phyloP scores from a whole-genome alignment of 2,329 filamentous ascomycete genomes.

The Iodosphaeria phyllophila region DNA sequence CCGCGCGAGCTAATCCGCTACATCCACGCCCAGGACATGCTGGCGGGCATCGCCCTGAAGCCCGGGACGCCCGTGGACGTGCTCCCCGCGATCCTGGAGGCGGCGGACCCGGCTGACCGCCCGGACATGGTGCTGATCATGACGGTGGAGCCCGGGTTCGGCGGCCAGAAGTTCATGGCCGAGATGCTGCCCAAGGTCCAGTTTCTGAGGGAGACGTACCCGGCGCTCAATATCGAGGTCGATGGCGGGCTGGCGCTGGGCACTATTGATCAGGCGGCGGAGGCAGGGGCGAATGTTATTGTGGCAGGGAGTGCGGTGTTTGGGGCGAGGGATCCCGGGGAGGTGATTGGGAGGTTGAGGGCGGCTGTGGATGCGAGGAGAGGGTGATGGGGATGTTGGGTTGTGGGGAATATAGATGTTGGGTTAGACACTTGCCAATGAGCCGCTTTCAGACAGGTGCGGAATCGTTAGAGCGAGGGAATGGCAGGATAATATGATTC shows the following conservation, averaged over 20 bases:
- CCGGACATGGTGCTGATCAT: constrained; percentile 99
- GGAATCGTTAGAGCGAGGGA: too few species aligned
- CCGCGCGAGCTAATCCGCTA: constrained; percentile 75
- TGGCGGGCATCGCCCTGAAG: constrained; percentile 91
- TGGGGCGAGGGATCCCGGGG: constrained; percentile 69
- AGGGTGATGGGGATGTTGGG: constrained; percentile 14
- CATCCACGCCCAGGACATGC: constrained; percentile 75
- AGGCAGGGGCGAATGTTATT: constrained; percentile 94
- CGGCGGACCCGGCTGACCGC: constrained; percentile 48
- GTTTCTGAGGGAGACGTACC: constrained; percentile 67
- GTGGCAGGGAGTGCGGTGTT: constrained; percentile 94
- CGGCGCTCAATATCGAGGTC: constrained; percentile 89
- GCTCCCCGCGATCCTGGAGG: constrained; percentile 76
- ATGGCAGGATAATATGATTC: too few species aligned
- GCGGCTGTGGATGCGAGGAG: constrained; percentile 51
- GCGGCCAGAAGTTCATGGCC: constrained; percentile 96
- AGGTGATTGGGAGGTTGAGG: constrained; percentile 70
- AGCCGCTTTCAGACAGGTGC: too few species aligned
- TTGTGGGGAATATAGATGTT: too few species aligned
- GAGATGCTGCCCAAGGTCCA: constrained; percentile 87
- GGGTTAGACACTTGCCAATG: too few species aligned
- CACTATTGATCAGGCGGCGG: constrained; percentile 85
- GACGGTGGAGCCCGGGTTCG: constrained; percentile 95
- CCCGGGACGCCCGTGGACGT: constrained; percentile 82
- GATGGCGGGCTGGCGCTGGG: constrained; percentile 77